Conservation (phyloP, 2,329 filamentous ascomycete species). For the Pseudocercospora cruenta region DNA sequence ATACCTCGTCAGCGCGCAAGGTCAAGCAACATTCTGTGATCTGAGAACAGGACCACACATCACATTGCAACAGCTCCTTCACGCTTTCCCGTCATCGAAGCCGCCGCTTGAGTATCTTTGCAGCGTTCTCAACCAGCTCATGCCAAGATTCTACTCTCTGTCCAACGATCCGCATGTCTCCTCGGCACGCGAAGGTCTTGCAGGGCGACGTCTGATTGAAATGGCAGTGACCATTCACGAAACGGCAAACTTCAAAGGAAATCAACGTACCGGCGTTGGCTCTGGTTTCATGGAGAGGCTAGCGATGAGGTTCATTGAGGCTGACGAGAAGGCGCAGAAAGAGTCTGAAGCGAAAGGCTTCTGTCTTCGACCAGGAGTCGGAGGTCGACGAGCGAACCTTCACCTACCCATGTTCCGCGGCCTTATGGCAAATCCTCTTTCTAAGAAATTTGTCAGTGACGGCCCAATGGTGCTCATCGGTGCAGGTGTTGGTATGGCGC, state of each 20-base stretch:
- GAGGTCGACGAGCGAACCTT: conserved; percentile 57
- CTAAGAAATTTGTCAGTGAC: conserved; percentile 86
- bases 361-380: conserved; percentile 41
- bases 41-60: conserved; percentile 84
- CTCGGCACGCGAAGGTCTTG: conserved; percentile 68
- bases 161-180: conserved; percentile 92
- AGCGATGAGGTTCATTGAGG: conserved; percentile 71
- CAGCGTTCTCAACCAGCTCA: conserved; percentile 79
- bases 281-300: conserved; percentile 92
- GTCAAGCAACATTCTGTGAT: conserved; percentile 90
- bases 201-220: conserved; percentile 81
- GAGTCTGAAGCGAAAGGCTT: conserved; percentile 47
- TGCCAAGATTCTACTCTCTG: conserved; percentile 98
- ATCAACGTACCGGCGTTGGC: conserved; percentile 76
- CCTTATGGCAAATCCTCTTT: conserved; percentile 94
- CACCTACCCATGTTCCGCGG: conserved; percentile 97
- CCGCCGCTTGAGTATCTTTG: conserved; percentile 83
- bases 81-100: conserved; percentile 88
- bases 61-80: conserved; percentile 80
- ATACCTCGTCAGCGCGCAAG: conserved; percentile 86
- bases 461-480: conserved; percentile 98
- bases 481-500: conserved; percentile 93
- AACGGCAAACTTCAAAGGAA: conserved; percentile 72
- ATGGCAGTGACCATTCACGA: conserved; percentile 97
- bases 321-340: conserved; percentile 63